Conservation (phyloP, 2,329 filamentous ascomycete genomes). For the Talaromyces sp. region DNA sequence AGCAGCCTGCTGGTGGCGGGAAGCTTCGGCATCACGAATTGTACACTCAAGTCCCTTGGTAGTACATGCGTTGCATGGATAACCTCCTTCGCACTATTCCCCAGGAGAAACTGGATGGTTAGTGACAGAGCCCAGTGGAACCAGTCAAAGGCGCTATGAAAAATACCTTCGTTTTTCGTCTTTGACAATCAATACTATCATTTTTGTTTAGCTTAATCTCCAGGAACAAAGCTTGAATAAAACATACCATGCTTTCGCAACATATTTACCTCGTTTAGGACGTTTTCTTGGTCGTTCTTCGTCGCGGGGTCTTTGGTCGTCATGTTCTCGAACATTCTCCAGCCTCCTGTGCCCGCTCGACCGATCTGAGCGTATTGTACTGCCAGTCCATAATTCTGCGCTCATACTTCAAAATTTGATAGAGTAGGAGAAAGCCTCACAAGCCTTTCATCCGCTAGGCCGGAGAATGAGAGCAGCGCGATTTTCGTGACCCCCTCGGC, state of each 20-base stretch:
- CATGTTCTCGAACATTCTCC: too few species aligned
- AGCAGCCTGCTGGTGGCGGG: not conserved
- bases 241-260: not conserved
- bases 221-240: not conserved
- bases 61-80: not conserved
- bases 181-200: not conserved
- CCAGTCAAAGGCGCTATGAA: not conserved
- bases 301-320: too few species aligned
- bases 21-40: not conserved
- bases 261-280: not conserved
- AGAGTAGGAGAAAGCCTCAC: too few species aligned
- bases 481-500: too few species aligned
- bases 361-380: too few species aligned
- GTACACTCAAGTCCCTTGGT: not conserved
- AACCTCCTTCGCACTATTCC: not conserved
- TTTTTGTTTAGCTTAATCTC: not conserved
- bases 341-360: too few species aligned
- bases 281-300: too few species aligned
- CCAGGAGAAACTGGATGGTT: not conserved
- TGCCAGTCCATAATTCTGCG: too few species aligned
- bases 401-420: too few species aligned
- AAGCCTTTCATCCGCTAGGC: too few species aligned
- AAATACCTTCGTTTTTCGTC: not conserved
- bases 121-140: not conserved
- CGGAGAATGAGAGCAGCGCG: too few species aligned